Conservation (phyloP, 192 early-diverging fungal genomes). For the Funneliformis geosporum region DNA sequence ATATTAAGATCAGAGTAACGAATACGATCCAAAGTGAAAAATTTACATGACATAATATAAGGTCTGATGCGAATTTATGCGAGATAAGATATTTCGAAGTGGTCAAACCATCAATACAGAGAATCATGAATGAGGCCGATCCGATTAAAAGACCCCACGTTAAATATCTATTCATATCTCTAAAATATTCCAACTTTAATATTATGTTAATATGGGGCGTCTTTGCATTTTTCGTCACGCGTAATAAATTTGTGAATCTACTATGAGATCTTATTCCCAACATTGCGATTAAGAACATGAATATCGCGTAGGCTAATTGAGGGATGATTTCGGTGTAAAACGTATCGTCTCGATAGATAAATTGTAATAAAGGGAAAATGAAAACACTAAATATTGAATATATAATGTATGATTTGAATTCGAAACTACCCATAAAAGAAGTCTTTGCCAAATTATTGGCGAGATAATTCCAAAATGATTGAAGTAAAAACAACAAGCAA, state of each 20-base stretch:
- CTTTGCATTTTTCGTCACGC: not conserved
- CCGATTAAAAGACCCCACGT: conserved; percentile 20
- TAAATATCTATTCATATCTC: conserved; percentile 29
- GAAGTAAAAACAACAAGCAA: conserved; percentile 42
- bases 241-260: conserved; percentile 23
- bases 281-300: conserved; percentile 5
- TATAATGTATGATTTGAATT: conserved; percentile 49
- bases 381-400: conserved; percentile 38
- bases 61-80: conserved; percentile 1
- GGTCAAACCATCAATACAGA: conserved; percentile 28
- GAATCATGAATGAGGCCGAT: not conserved
- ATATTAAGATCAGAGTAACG: conserved; percentile 19
- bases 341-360: conserved; percentile 25
- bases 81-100: not conserved
- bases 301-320: conserved; percentile 42
- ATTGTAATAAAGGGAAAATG: conserved; percentile 45
- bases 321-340: conserved; percentile 44
- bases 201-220: not conserved
- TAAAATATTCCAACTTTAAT: conserved; percentile 27
- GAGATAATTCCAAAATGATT: conserved; percentile 51
- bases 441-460: conserved; percentile 44
- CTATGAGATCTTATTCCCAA: conserved; percentile 25
- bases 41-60: conserved; percentile 23
- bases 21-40: conserved; percentile 22
- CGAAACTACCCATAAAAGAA: conserved; percentile 46